These are phyloP conservation scores for Clavispora fructus DNA, from an alignment of 805 yeast species.

Conservation along the genomic window DNA sequence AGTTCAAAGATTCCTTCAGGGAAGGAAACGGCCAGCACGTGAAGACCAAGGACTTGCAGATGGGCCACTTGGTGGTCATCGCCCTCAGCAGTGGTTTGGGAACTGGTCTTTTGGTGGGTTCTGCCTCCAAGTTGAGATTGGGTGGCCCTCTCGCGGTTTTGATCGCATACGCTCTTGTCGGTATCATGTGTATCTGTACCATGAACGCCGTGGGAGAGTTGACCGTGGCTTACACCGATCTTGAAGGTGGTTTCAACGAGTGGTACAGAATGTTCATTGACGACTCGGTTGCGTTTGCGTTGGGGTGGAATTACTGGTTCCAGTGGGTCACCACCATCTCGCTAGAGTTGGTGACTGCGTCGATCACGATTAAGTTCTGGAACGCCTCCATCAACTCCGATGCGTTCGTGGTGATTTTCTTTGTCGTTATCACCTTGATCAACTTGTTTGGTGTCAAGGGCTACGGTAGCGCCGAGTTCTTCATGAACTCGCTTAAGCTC, in stretches of 20 bases:
- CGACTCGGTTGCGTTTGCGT: constrained; percentile 32
- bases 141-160: constrained; percentile 23
- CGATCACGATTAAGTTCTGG: constrained; percentile 58
- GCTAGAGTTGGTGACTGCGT: constrained; percentile 18
- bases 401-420: constrained; percentile 52
- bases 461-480: constrained; percentile 41
- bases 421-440: constrained; percentile 38
- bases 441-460: constrained; percentile 44
- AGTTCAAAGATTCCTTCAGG: constrained; percentile 9
- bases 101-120: constrained; percentile 40
- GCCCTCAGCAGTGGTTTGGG: constrained; percentile 36
- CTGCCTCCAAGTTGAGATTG: constrained; percentile 23
- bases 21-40: neutral
- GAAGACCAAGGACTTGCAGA: constrained; percentile 10
- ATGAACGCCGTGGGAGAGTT: constrained; percentile 42
- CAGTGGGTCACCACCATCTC: constrained; percentile 22
- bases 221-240: constrained; percentile 53
- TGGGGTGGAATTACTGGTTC: constrained; percentile 35
- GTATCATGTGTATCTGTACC: constrained; percentile 26
- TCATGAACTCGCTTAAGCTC: constrained; percentile 33
- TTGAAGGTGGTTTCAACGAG: constrained; percentile 35
- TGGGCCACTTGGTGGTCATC: constrained; percentile 28
- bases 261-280: constrained; percentile 29
- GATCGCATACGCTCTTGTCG: constrained; percentile 20
- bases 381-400: constrained; percentile 46